Evolutionary conservation across 768 basidiomycete species (phyloP).

Genomic region (Rhizopogon roseolus): DNA sequence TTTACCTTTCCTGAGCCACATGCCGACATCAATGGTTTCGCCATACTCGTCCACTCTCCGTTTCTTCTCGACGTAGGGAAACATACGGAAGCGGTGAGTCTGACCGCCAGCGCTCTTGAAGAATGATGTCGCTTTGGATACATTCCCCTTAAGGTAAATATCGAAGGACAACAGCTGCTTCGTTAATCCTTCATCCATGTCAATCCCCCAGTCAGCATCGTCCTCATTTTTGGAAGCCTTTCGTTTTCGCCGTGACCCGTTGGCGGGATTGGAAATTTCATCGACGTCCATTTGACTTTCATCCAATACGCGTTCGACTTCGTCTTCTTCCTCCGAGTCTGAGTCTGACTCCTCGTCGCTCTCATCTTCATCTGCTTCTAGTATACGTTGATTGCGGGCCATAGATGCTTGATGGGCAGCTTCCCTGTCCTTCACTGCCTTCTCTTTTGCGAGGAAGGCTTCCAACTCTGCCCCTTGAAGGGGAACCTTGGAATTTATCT

Average conservation of each 20-base stretch:
- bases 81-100: slow-evolving; percentile 89
- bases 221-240: slow-evolving; percentile 47
- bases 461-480: slow-evolving; percentile 88
- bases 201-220: slow-evolving; percentile 62
- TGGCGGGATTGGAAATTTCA: slow-evolving; percentile 26
- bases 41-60: slow-evolving; percentile 93
- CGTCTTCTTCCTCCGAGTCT: slow-evolving; percentile 58
- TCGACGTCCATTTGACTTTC: slow-evolving; percentile 44
- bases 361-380: slow-evolving; percentile 93
- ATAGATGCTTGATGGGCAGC: slow-evolving; percentile 82
- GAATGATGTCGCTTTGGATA: slow-evolving; percentile 79
- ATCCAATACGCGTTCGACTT: slow-evolving; percentile 51
- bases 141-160: slow-evolving; percentile 96
- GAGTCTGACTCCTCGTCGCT: slow-evolving; percentile 66
- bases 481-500: slow-evolving; percentile 89
- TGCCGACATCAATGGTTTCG: slow-evolving; percentile 90
- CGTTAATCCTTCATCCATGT: slow-evolving; percentile 71
- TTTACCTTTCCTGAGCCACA: slow-evolving; percentile 92
- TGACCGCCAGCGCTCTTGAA: slow-evolving; percentile 76
- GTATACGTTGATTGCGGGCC: slow-evolving; percentile 78
- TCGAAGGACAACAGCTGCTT: slow-evolving; percentile 85
- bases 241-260: slow-evolving; percentile 27
- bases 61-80: slow-evolving; percentile 92
- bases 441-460: slow-evolving; percentile 70
- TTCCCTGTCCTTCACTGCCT: slow-evolving; percentile 73